Percentiles rank a stretch among this genome's conserved stretches.
These are phyloP conservation scores for Ogataea paradorogensis DNA, from an alignment of 805 yeast genomes.

Conservation along the genomic window DNA sequence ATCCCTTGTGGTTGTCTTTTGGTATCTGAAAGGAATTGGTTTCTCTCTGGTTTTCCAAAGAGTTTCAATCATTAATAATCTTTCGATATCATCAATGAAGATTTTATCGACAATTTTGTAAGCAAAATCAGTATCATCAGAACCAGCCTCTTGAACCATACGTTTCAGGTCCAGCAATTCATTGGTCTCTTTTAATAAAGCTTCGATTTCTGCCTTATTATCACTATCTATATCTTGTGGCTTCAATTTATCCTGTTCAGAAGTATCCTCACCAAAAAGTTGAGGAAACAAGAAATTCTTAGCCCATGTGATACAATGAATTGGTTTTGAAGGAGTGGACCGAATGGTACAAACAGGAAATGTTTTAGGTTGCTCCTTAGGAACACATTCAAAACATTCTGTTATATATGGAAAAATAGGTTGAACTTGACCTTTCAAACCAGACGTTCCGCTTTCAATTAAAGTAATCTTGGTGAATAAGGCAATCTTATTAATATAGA, in stretches of 20 bases:
- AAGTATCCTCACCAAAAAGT: slow-evolving; percentile 58
- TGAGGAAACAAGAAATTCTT: slow-evolving; percentile 84
- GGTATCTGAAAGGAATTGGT: slow-evolving; percentile 60
- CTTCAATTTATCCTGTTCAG: slow-evolving; percentile 23
- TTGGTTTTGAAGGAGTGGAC: slow-evolving; percentile 94
- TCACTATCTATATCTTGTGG: slow-evolving; percentile 54
- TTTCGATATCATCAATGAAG: slow-evolving; percentile 72
- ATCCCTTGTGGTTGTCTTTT: slow-evolving; percentile 3
- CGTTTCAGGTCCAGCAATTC: slow-evolving; percentile 54
- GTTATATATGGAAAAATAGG: slow-evolving; percentile 79
- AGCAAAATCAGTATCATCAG: slow-evolving; percentile 32
- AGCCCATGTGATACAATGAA: slow-evolving; percentile 97
- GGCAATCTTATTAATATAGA: slow-evolving; percentile 83
- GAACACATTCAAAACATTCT: slow-evolving; percentile 92
- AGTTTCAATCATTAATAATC: slow-evolving; percentile 65
- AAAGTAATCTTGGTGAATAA: slow-evolving; percentile 71
- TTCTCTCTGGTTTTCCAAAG: slow-evolving; percentile 71
- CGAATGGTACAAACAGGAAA: slow-evolving; percentile 97
- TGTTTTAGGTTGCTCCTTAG: slow-evolving; percentile 83
- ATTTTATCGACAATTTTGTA: slow-evolving; percentile 53
- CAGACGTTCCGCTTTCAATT: slow-evolving; percentile 94
- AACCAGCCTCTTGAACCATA: slow-evolving; percentile 27
- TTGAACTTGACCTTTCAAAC: slow-evolving; percentile 90
- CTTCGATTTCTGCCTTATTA: slow-evolving; percentile 61
- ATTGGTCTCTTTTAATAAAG: slow-evolving; percentile 62